A percentile compares a stretch with the other conserved stretches of the same genome.
Conservation (phyloP, 345 rosid genomes). For the Hibiscus trionum region DNA sequence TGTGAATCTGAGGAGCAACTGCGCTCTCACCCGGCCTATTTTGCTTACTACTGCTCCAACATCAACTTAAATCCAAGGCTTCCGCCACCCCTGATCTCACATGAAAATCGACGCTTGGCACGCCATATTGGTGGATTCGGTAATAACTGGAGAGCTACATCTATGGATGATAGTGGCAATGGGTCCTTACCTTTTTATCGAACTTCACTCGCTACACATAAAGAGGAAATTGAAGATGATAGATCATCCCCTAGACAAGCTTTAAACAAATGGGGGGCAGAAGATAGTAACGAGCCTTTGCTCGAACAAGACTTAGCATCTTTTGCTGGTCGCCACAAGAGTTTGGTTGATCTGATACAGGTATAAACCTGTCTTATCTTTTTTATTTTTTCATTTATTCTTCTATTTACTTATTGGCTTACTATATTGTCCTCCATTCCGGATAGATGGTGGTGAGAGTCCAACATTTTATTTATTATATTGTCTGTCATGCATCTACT, state of each 20-base stretch:
- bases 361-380: conserved; percentile 24
- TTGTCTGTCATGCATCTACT: background rate
- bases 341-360: conserved; percentile 87
- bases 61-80: conserved; percentile 90
- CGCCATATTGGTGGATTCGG: conserved; percentile 65
- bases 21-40: conserved; percentile 75
- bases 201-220: conserved; percentile 59
- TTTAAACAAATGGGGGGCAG: conserved; percentile 17
- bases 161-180: conserved; percentile 49
- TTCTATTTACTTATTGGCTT: background rate
- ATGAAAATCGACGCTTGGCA: conserved; percentile 56
- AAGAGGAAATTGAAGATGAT: conserved; percentile 84
- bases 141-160: conserved; percentile 35
- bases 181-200: conserved; percentile 36
- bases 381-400: background rate
- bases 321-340: conserved; percentile 59
- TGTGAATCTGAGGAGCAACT: conserved; percentile 68
- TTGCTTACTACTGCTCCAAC: conserved; percentile 67
- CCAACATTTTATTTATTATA: background rate
- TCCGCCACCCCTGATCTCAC: conserved; percentile 82
- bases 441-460: background rate
- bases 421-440: background rate
- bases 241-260: conserved; percentile 29
- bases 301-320: conserved; percentile 31
- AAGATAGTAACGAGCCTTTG: conserved; percentile 15